phyloP scores from a whole-genome alignment of 805 yeast species.

The Candida argentea region DNA sequence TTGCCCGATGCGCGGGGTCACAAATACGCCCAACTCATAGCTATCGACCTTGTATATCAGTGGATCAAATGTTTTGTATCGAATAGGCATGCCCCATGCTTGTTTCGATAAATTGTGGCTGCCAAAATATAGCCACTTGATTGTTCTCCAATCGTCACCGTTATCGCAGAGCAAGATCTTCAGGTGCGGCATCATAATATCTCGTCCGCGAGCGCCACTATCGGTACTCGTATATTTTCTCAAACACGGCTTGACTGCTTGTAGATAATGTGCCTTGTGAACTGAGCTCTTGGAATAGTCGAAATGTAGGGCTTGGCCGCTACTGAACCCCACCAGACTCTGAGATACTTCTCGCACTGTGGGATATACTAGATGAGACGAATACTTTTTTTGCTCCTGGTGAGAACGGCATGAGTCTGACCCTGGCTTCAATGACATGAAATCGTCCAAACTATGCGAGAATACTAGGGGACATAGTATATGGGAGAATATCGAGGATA shows the following conservation, averaged over 20 bases:
- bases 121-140: slow-evolving; percentile 65
- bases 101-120: slow-evolving; percentile 67
- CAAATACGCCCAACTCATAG: slow-evolving; percentile 28
- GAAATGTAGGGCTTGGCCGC: slow-evolving; percentile 44
- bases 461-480: slow-evolving; percentile 36
- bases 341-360: slow-evolving; percentile 27
- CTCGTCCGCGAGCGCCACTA: slow-evolving; percentile 18
- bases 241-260: slow-evolving; percentile 32
- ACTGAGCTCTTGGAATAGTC: slow-evolving; percentile 17
- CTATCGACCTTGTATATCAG: slow-evolving; percentile 20
- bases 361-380: slow-evolving; percentile 36
- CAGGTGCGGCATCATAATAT: slow-evolving; percentile 49
- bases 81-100: slow-evolving; percentile 59
- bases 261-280: slow-evolving; percentile 27
- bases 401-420: slow-evolving; percentile 9
- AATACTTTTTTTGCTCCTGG: slow-evolving; percentile 15
- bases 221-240: slow-evolving; percentile 30
- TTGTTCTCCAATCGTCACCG: slow-evolving; percentile 36
- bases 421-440: slow-evolving; percentile 20
- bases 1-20: slow-evolving; percentile 10
- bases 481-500: slow-evolving; percentile 37
- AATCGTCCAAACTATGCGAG: slow-evolving; percentile 12
- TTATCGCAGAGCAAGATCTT: slow-evolving; percentile 54
- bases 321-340: slow-evolving; percentile 34
- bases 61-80: slow-evolving; percentile 9